Evolutionary conservation across 2,329 filamentous ascomycete species (phyloP), one percentile per base, ranked within the genome.

Genomic region (Meredithiella fracta): DNA sequence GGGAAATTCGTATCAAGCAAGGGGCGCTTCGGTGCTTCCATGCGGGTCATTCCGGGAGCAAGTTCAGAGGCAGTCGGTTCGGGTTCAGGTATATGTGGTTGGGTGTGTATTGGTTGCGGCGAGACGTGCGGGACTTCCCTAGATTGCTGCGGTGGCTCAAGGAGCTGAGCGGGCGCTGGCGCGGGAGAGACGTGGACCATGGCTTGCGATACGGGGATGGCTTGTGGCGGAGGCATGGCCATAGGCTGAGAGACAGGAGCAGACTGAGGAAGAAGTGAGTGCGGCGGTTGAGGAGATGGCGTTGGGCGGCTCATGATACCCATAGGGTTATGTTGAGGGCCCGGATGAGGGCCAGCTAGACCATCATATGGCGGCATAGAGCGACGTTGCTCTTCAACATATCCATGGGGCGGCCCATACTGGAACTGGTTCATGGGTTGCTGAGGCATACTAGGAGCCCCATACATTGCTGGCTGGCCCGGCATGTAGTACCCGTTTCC

Each of bases 331-430:
- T 54, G 56, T 29, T 51, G 56, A 23, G 70, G 67, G 6, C 73
- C 71, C 23, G 69, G 73, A 47, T 72, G 72, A 26, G 73, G 74
- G n/a, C 86, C 85, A 14, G 47, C 38, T 42, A 58, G 31, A 22
- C 47, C 47, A 2, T 58, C 56, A 26, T 47, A 58, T 20, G 55
- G 51, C 65, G 86, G 77, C 1, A 86, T 86, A 31, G 83, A 77
- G 59, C 85, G 77, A 58, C 84, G 77, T 64, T 85, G 82, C 55
- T 94, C 86, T 59, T 91, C 83, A 62, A 87, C 75, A 63, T 85
- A 92, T 9, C 67, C 67, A 57, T 63, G 63, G 57, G 65, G 70
- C 23, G 67, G 69, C n/a, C n/a, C n/a, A 34, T 67, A 69, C 8
- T 23, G 42, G 51, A 47, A 53, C 44, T 57, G 55, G 15, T 40